Base-by-base conservation (phyloP, 495 filamentous ascomycete genomes). In the Tuber microsphaerosporum region DNA sequence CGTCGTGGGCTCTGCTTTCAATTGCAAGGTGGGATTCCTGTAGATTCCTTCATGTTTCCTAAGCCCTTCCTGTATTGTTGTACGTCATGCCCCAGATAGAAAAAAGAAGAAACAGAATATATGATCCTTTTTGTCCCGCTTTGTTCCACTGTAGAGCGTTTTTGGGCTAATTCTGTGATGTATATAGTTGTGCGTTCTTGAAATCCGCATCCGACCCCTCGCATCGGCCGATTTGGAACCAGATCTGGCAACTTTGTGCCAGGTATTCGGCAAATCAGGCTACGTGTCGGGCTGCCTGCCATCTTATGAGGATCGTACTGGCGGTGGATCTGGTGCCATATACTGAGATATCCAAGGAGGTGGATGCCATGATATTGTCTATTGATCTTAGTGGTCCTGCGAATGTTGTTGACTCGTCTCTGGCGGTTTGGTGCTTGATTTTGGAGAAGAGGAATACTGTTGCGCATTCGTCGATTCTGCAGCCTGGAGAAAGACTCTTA, bases 381-480 rank as follows among this genome's bases (percentile, higher is more conserved):
- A 88, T 91, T 71, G 93, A 94, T 76, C 86, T 95, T 69, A 94
- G 90, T 82, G 93, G 94, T 0, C 96, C 94, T 4, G 90, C 90
- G 34, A 81, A 89, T 34, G 86, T 97, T n/a, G 89, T 90, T 9
- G 95, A 97, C 81, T 89, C 92, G 43, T 90, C 92, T 42, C 84
- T 94, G n/a, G 86, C 86, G 4, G 82, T 97, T 44, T 94, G 94
- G 91, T 85, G 87, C 12, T 88, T 86, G 65, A 75, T 94, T 75
- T 85, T 89, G 70, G 88, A 87, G 78, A 85, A 87, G 74, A 88
- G 86, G 76, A 88, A 88, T 73, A 83, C 85, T 75, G 88, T 91
- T 72, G 89, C 90, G 56, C 90, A 92, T 9, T 90, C 88, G 34
- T 86, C 88, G 7, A 88, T 88, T 56, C 85, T 90, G 68, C 86